Evolutionary conservation across 2,329 filamentous ascomycete genomes (phyloP).

Genomic region (Aspergillus floridensis): DNA sequence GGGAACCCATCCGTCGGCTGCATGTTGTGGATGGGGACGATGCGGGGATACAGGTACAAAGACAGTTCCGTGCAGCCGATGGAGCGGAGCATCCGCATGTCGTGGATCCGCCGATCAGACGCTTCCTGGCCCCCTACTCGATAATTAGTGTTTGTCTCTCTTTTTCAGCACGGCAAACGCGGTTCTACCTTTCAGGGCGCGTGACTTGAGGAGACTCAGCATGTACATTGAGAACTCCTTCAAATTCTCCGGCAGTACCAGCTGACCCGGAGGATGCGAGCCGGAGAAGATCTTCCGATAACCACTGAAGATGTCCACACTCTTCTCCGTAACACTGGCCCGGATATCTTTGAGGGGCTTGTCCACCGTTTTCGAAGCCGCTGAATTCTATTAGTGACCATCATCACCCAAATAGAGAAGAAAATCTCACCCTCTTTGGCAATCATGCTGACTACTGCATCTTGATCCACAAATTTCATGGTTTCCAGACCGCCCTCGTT

Average conservation of each 20-base stretch:
- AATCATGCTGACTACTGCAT: constrained; percentile 82
- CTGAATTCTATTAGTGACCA: constrained; percentile 41
- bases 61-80: constrained; percentile 85
- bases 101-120: constrained; percentile 84
- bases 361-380: constrained; percentile 78
- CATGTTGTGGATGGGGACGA: constrained; percentile 88
- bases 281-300: constrained; percentile 93
- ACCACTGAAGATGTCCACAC: constrained; percentile 83
- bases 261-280: constrained; percentile 81
- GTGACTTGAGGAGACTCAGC: constrained; percentile 81
- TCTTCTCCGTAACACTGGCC: constrained; percentile 79
- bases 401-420: neutral
- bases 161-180: neutral
- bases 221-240: constrained; percentile 98
- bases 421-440: constrained; percentile 69
- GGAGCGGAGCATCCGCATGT: constrained; percentile 82
- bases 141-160: constrained; percentile 8
- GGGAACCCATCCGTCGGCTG: constrained; percentile 85
- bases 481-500: constrained; percentile 77
- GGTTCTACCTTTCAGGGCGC: constrained; percentile 73
- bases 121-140: constrained; percentile 73
- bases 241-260: constrained; percentile 91
- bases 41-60: constrained; percentile 90
- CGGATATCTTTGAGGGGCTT: constrained; percentile 80
- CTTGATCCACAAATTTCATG: constrained; percentile 94